A percentile compares a stretch with the other conserved stretches of the same genome.
Evolutionary conservation across 2,329 filamentous ascomycete genomes (phyloP).

Genomic region (Phyllosticta paracitricarpa): DNA sequence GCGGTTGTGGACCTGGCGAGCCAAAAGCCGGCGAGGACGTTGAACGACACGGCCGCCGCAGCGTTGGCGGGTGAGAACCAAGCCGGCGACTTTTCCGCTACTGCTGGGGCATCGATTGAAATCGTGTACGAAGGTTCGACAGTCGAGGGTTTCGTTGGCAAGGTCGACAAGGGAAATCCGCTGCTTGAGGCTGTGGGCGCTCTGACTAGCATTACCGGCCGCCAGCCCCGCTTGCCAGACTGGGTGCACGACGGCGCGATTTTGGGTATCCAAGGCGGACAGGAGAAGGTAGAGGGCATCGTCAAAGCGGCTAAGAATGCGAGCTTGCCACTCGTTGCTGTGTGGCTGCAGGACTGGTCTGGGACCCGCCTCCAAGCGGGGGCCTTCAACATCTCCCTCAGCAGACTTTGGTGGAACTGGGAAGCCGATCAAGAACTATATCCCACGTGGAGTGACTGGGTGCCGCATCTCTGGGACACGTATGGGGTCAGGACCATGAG

Average conservation of each 20-base stretch:
- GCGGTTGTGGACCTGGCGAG: conserved; percentile 24
- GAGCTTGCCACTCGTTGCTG: conserved; percentile 24
- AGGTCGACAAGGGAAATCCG: conserved; percentile 8
- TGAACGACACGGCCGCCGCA: background rate
- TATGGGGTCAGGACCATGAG: conserved; percentile 21
- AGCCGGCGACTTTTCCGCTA: background rate
- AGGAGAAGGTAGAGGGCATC: conserved; percentile 26
- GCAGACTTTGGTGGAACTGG: conserved; percentile 32
- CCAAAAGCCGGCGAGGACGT: background rate
- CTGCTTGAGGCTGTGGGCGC: conserved; percentile 17
- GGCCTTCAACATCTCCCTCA: conserved; percentile 22
- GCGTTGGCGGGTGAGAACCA: background rate
- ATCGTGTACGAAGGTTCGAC: background rate
- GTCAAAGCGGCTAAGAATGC: conserved; percentile 22
- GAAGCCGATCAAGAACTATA: conserved; percentile 26
- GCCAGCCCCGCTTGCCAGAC: conserved; percentile 24
- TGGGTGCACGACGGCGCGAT: conserved; percentile 19
- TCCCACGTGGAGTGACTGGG: conserved; percentile 26
- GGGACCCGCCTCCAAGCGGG: conserved; percentile 26
- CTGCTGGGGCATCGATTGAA: background rate
- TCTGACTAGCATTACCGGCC: conserved; percentile 26
- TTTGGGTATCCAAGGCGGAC: conserved; percentile 28
- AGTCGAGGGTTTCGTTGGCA: background rate
- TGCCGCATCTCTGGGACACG: conserved; percentile 22
- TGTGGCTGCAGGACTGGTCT: conserved; percentile 30